Evolutionary conservation across 306 rosid species (phyloP).

Genomic region (Alnus rubra): DNA sequence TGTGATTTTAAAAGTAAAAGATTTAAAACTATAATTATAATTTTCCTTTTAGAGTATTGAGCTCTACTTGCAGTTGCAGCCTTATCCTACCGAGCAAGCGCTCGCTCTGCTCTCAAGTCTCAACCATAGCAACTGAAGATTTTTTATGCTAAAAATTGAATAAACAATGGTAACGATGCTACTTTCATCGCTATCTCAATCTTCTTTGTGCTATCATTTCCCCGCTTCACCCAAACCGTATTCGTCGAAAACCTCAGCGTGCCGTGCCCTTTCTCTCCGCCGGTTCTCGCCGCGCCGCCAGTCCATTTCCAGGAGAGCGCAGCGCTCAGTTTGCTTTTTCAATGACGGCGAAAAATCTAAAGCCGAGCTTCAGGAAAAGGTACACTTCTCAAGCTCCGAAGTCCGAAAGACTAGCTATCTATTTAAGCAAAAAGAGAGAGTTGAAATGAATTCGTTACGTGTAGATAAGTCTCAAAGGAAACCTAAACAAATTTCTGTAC

Average conservation of each 20-base stretch:
- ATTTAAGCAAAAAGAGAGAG: background rate
- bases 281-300: constrained; percentile 13
- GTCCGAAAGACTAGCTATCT: background rate
- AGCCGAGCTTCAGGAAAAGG: constrained; percentile 48
- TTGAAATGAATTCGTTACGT: too few relatives aligned
- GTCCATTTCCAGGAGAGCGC: constrained; percentile 20
- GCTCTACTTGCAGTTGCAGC: background rate
- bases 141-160: background rate
- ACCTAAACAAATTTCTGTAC: background rate
- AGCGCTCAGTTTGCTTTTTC: constrained; percentile 52
- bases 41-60: too few relatives aligned
- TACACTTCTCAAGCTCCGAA: constrained; percentile 14
- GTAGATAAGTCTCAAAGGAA: background rate
- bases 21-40: too few relatives aligned
- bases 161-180: background rate
- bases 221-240: constrained; percentile 35
- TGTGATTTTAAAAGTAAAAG: too few relatives aligned
- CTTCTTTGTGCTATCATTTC: constrained; percentile 32
- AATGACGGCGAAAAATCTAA: constrained; percentile 51
- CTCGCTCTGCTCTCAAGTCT: background rate
- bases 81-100: constrained; percentile 7
- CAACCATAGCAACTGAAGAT: background rate
- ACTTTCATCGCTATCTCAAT: constrained; percentile 26
- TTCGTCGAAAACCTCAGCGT: constrained; percentile 28
- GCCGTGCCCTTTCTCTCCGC: constrained; percentile 37